A percentile compares a stretch with the other conserved stretches of the same genome.
phyloP scores from a whole-genome alignment of 2,329 filamentous ascomycete species.

The Incumbomyces lentus region DNA sequence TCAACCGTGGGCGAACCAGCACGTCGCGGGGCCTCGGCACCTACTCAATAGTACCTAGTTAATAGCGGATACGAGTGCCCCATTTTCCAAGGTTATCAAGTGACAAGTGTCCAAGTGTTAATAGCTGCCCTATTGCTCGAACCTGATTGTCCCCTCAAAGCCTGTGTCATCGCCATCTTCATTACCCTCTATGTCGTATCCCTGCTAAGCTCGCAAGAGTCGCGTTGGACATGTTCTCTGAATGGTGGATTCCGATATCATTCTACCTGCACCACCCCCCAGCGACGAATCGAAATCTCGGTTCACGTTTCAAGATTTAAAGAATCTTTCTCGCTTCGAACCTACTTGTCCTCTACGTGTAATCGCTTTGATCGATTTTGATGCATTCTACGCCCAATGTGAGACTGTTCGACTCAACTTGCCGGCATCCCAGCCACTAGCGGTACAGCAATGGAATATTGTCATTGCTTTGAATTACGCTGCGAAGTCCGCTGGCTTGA shows the following conservation, averaged over 20 bases:
- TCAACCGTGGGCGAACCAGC: too few relatives aligned
- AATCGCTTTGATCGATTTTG: conserved; percentile 83
- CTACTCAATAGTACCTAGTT: too few relatives aligned
- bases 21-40: too few relatives aligned
- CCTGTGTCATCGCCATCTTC: too few relatives aligned
- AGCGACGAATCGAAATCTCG: conserved; percentile 39
- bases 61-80: too few relatives aligned
- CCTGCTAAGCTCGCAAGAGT: too few relatives aligned
- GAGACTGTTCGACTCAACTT: conserved; percentile 77
- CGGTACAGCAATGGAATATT: conserved; percentile 89
- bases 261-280: neutral
- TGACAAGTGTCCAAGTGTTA: too few relatives aligned
- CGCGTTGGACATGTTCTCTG: neutral
- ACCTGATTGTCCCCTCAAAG: too few relatives aligned
- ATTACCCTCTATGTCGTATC: too few relatives aligned
- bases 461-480: conserved; percentile 94
- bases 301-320: conserved; percentile 78
- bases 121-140: too few relatives aligned
- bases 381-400: conserved; percentile 94
- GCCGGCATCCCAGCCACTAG: conserved; percentile 65
- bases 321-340: conserved; percentile 60
- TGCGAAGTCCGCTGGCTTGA: conserved; percentile 68
- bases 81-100: too few relatives aligned
- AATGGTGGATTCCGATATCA: neutral
- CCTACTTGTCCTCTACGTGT: conserved; percentile 69